Evolutionary conservation across 139 green algal genomes (phyloP), one percentile per base, ranked within the genome.

Genomic region (Closterium sp.): DNA sequence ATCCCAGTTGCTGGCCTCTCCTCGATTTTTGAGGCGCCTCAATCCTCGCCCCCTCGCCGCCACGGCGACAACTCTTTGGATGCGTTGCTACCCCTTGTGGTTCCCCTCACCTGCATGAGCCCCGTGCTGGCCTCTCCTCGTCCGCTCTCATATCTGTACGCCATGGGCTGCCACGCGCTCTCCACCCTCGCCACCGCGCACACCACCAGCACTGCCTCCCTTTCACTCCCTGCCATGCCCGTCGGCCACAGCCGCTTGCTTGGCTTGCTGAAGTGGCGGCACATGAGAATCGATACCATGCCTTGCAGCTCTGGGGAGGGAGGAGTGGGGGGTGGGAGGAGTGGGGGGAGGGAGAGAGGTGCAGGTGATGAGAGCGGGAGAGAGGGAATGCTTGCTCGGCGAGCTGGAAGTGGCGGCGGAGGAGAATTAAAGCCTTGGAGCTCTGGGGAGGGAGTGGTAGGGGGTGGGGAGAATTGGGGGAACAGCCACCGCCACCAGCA

Each of bases 81-180:
- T n/a, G n/a, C n/a, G n/a, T n/a, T n/a, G n/a, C n/a, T n/a, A n/a
- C n/a, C n/a, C n/a, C n/a, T n/a, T n/a, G n/a, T n/a, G n/a, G n/a
- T n/a, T n/a, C n/a, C n/a, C 25, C 87, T 25, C 34, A 84, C 87
- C 76, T 92, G 4, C 90, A 94, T 94, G 84, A 94, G 90, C 1
- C 91, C 91, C 2, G 90, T 94, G 91, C 84, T 91, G 84, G 91
- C 90, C 84, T 94, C 91, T 34, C 91, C 91, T 4, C 88, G 43
- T 6, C 4, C 5, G 4, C 30, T 16, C 91, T 94, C 91, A 9
- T 84, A 94, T 4, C 91, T 76, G 90, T 94, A 94, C 33, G 86
- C 91, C 33, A 92, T 10, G 31, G 91, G 91, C 86, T 32, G 91
- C 28, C 35, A 34, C 23, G 10, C 76, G 69, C 91, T 93, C 91